Percentiles rank a stretch among this genome's conserved stretches.
phyloP scores from a whole-genome alignment of 208 protist genomes.

The Trypanosoma mega region DNA sequence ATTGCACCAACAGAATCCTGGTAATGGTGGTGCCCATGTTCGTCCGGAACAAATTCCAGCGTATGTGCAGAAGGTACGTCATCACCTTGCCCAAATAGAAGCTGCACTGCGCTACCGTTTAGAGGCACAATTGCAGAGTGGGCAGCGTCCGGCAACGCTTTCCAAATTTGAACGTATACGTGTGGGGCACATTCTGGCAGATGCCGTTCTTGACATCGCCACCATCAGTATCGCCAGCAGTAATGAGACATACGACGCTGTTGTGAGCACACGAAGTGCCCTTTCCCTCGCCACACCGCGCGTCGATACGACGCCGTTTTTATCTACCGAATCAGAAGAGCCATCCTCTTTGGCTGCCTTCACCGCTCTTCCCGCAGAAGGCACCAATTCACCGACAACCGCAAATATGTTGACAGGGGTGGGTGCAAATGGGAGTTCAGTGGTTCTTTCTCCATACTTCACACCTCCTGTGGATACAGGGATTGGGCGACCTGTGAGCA shows the following conservation, averaged over 20 bases:
- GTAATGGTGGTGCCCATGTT: slow-evolving; percentile 11
- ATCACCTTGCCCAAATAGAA: slow-evolving; percentile 36
- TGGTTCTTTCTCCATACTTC: too few species aligned
- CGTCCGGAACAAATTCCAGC: slow-evolving; percentile 23
- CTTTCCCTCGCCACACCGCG: slow-evolving; percentile 6
- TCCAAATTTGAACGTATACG: slow-evolving; percentile 60
- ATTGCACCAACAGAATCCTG: slow-evolving; percentile 19
- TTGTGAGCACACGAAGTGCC: neutral
- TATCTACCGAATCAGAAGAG: slow-evolving; percentile 5
- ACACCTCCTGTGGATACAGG: too few species aligned
- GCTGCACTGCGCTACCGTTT: slow-evolving; percentile 44
- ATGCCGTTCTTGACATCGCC: slow-evolving; percentile 47
- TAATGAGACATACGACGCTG: slow-evolving; percentile 18
- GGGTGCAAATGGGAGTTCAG: too few species aligned
- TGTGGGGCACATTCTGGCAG: slow-evolving; percentile 53
- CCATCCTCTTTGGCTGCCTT: neutral
- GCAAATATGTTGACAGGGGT: too few species aligned
- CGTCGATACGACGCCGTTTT: neutral
- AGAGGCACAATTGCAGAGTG: slow-evolving; percentile 2
- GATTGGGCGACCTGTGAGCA: too few species aligned
- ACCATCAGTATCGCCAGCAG: slow-evolving; percentile 24
- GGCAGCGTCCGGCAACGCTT: slow-evolving; percentile 18
- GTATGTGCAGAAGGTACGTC: slow-evolving; percentile 35
- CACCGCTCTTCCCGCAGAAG: neutral
- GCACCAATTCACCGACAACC: too few species aligned